Conservation (phyloP, 805 yeast species). For the Candida nitratophila region DNA sequence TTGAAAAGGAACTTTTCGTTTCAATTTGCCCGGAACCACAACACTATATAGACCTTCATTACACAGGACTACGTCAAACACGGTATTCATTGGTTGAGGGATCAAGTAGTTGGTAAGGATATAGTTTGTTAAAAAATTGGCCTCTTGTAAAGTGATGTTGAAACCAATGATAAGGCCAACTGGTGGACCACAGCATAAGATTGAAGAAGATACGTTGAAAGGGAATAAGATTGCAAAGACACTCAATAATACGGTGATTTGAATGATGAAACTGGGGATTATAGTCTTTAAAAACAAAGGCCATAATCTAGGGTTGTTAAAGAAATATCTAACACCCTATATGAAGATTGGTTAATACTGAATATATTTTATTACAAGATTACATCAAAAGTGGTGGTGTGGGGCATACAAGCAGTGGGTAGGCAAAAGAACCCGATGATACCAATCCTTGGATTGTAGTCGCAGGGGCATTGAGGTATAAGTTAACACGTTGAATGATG, state of each 20-base stretch:
- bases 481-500: not conserved
- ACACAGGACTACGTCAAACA: slow-evolving; percentile 23
- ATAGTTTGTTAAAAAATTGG: slow-evolving; percentile 16
- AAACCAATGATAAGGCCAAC: slow-evolving; percentile 19
- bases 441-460: not conserved
- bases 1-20: slow-evolving; percentile 20
- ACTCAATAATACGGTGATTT: slow-evolving; percentile 11
- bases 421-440: not conserved
- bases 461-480: not conserved
- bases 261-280: slow-evolving; percentile 16
- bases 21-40: slow-evolving; percentile 27
- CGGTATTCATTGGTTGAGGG: slow-evolving; percentile 16
- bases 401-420: not conserved
- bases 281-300: slow-evolving; percentile 17
- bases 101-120: slow-evolving; percentile 18
- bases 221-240: slow-evolving; percentile 16
- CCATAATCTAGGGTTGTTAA: slow-evolving; percentile 17
- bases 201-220: slow-evolving; percentile 14
- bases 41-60: slow-evolving; percentile 18
- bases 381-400: not conserved
- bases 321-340: slow-evolving; percentile 20
- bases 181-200: slow-evolving; percentile 13
- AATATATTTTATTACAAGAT: too few relatives aligned
- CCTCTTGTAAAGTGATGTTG: slow-evolving; percentile 19
- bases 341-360: too few relatives aligned